A percentile compares a stretch with the other conserved stretches of the same genome.
Evolutionary conservation across 2,329 filamentous ascomycete species (phyloP).

Genomic region (Cytospora schulzeri): DNA sequence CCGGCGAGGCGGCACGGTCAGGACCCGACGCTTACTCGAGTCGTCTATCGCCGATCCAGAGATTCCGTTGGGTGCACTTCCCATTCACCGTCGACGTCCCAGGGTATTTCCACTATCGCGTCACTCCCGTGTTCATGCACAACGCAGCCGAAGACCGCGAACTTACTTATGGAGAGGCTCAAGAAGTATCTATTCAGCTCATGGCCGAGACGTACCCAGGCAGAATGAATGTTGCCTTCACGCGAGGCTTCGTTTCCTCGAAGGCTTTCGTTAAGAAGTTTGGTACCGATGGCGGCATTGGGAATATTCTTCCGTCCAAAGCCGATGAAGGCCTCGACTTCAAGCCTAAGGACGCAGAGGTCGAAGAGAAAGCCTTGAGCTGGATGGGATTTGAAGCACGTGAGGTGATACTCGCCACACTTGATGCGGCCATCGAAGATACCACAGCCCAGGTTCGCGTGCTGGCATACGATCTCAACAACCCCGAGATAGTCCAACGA

Average conservation of each 20-base stretch:
- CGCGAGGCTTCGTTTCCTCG: constrained; percentile 31
- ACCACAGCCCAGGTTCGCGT: constrained; percentile 30
- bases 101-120: constrained; percentile 29
- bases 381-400: constrained; percentile 33
- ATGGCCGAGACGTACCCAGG: constrained; percentile 31
- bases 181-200: constrained; percentile 30
- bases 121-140: constrained; percentile 31
- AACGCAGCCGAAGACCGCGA: constrained; percentile 11
- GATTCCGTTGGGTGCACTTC: constrained; percentile 32
- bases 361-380: constrained; percentile 29
- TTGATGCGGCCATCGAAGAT: constrained; percentile 30
- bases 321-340: constrained; percentile 31
- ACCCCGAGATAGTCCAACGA: constrained; percentile 30
- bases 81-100: constrained; percentile 28
- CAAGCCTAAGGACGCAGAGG: constrained; percentile 27
- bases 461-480: constrained; percentile 31
- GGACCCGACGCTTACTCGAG: constrained; percentile 30
- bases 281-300: constrained; percentile 26
- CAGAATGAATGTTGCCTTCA: constrained; percentile 31
- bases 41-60: constrained; percentile 31
- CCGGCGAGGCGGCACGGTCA: constrained; percentile 21
- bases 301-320: constrained; percentile 30
- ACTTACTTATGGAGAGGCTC: constrained; percentile 30
- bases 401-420: constrained; percentile 26
- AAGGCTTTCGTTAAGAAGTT: constrained; percentile 30